Conservation (phyloP, 768 basidiomycete species). For the Scleroderma citrinum region DNA sequence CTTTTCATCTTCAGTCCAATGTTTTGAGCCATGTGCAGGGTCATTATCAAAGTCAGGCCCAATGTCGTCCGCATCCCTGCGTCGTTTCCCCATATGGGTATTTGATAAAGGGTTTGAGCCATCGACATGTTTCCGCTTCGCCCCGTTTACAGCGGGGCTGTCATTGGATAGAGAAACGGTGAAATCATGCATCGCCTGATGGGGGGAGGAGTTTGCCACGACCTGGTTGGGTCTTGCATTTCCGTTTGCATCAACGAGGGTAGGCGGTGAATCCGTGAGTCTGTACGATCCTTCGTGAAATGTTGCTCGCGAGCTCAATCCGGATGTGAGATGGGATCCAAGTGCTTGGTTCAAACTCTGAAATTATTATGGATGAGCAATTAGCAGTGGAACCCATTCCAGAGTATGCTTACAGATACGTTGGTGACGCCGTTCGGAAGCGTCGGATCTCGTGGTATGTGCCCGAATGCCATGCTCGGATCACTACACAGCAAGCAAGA, state of each 20-base stretch:
- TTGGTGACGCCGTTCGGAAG: slow-evolving; percentile 39
- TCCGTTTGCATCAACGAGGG: slow-evolving; percentile 24
- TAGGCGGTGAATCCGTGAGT: slow-evolving; percentile 28
- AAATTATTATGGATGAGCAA: slow-evolving; percentile 20
- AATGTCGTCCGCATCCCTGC: slow-evolving; percentile 25
- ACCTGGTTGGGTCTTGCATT: slow-evolving; percentile 21
- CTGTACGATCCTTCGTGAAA: slow-evolving; percentile 27
- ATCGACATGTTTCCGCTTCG: slow-evolving; percentile 48
- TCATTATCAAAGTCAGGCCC: slow-evolving; percentile 28
- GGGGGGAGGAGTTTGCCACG: slow-evolving; percentile 23
- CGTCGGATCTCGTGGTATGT: slow-evolving; percentile 52
- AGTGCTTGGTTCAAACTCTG: slow-evolving; percentile 61
- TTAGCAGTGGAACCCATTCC: too few relatives aligned
- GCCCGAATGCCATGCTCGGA: slow-evolving; percentile 55
- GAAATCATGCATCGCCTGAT: slow-evolving; percentile 30
- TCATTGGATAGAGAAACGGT: slow-evolving; percentile 25
- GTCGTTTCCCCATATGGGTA: slow-evolving; percentile 24
- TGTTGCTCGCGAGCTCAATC: slow-evolving; percentile 26
- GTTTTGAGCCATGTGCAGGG: slow-evolving; percentile 61
- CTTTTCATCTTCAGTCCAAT: slow-evolving; percentile 85
- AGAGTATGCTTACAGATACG: slow-evolving; percentile 56
- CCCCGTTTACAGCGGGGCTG: slow-evolving; percentile 11
- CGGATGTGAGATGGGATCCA: slow-evolving; percentile 43
- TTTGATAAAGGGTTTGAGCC: slow-evolving; percentile 11
- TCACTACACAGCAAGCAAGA: slow-evolving; percentile 38